A percentile compares a stretch with the other conserved stretches of the same genome.
Conservation (phyloP, 495 filamentous ascomycete species). For the Penicillium samsonianum region DNA sequence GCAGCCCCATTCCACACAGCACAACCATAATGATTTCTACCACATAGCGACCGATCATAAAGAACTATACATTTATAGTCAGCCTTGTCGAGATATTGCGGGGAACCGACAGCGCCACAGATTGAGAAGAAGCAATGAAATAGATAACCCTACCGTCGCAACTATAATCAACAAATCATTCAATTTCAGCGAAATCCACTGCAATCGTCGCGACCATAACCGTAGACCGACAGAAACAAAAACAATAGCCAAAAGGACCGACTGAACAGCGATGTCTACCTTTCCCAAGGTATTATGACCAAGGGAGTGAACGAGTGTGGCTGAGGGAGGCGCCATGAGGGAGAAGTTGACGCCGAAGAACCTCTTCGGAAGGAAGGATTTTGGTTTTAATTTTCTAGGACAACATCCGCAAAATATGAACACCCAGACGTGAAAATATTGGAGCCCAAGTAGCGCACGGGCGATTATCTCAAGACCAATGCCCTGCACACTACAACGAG, state of each 20-base stretch:
- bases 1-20: conserved; percentile 25
- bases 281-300: conserved; percentile 31
- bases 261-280: conserved; percentile 26
- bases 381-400: not conserved
- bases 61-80: conserved; percentile 12
- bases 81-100: not conserved
- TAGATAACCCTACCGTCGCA: conserved; percentile 19
- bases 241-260: conserved; percentile 18
- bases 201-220: conserved; percentile 25
- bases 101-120: not conserved
- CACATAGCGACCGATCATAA: conserved; percentile 24
- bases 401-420: conserved; percentile 3
- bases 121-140: not conserved
- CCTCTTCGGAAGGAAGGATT: not conserved
- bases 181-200: conserved; percentile 11
- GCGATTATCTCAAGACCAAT: not conserved
- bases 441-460: not conserved
- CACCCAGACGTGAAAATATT: not conserved
- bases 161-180: conserved; percentile 27
- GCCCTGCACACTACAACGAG: conserved; percentile 8
- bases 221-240: conserved; percentile 22
- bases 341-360: conserved; percentile 4
- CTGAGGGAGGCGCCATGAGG: conserved; percentile 19
- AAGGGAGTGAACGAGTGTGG: conserved; percentile 20
- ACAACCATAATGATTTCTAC: conserved; percentile 25